A percentile compares a stretch with the other conserved stretches of the same genome.
phyloP scores from a whole-genome alignment of 2,329 filamentous ascomycete species.

The Fusarium anguioides region DNA sequence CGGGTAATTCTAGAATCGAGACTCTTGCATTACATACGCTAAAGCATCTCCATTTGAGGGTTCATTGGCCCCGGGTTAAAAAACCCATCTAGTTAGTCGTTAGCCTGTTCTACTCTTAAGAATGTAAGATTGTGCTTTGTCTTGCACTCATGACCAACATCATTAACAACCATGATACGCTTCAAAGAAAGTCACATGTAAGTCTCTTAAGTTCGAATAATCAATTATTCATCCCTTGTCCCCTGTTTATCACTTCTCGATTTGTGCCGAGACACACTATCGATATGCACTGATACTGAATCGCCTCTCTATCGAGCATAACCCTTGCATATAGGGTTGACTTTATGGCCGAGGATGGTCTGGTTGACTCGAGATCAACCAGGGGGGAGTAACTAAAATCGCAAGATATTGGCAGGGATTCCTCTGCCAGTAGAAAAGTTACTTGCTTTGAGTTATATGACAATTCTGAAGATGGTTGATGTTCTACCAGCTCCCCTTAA shows the following conservation, averaged over 20 bases:
- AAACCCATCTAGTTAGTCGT: no score
- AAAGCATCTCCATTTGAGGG: no score
- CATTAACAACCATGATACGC: not conserved
- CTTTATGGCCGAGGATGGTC: not conserved
- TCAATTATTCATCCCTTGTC: not conserved
- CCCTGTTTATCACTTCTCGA: not conserved
- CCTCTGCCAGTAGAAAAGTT: not conserved
- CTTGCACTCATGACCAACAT: not conserved
- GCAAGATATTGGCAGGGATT: not conserved
- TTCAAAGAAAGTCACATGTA: not conserved
- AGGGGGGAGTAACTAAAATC: not conserved
- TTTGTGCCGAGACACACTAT: not conserved
- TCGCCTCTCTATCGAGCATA: not conserved
- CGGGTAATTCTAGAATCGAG: no score
- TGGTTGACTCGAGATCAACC: not conserved
- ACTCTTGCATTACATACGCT: no score
- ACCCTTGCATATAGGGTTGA: slow-evolving; percentile 22
- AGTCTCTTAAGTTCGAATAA: not conserved
- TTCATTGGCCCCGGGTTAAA: no score
- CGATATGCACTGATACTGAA: not conserved
- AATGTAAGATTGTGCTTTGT: no score
- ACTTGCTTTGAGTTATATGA: not conserved
- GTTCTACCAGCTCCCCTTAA: not conserved
- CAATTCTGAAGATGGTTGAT: not conserved
- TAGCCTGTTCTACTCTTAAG: no score